Conservation (phyloP, 2,329 filamentous ascomycete species). For the Fonsecaea pedrosoi region DNA sequence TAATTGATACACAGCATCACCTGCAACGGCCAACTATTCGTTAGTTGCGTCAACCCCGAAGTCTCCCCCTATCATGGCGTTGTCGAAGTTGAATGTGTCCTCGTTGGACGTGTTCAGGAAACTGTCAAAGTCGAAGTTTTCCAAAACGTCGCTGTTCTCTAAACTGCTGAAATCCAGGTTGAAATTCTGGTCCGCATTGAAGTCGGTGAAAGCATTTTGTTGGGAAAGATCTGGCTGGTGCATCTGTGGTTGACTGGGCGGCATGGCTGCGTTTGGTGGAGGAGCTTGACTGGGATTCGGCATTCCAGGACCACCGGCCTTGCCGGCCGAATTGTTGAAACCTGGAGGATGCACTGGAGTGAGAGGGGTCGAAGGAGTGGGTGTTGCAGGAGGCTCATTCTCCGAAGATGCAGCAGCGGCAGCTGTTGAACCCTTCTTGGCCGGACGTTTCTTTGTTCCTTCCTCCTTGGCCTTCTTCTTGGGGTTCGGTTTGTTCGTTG, state of each 20-base stretch:
- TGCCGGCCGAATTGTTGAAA: conserved; percentile 48
- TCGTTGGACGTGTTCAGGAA: conserved; percentile 64
- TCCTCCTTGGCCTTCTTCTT: conserved; percentile 67
- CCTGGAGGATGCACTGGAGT: conserved; percentile 57
- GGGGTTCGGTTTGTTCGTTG: conserved; percentile 64
- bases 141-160: conserved; percentile 55
- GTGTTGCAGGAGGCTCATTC: conserved; percentile 55
- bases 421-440: conserved; percentile 52
- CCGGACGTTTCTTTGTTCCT: conserved; percentile 51
- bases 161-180: conserved; percentile 50
- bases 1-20: conserved; percentile 33
- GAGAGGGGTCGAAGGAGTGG: conserved; percentile 58
- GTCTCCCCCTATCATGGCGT: conserved; percentile 51
- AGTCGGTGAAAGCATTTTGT: conserved; percentile 33
- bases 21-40: conserved; percentile 25
- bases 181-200: conserved; percentile 35
- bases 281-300: conserved; percentile 46
- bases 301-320: conserved; percentile 44
- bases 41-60: conserved; percentile 37
- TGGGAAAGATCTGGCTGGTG: conserved; percentile 40
- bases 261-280: conserved; percentile 44
- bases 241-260: conserved; percentile 38
- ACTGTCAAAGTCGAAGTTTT: conserved; percentile 70
- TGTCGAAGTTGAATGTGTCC: conserved; percentile 55
- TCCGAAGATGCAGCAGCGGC: conserved; percentile 53